These are phyloP conservation scores for Persicaria maculosa DNA, from an alignment of 148 eudicot genomes.

Conservation along the genomic window DNA sequence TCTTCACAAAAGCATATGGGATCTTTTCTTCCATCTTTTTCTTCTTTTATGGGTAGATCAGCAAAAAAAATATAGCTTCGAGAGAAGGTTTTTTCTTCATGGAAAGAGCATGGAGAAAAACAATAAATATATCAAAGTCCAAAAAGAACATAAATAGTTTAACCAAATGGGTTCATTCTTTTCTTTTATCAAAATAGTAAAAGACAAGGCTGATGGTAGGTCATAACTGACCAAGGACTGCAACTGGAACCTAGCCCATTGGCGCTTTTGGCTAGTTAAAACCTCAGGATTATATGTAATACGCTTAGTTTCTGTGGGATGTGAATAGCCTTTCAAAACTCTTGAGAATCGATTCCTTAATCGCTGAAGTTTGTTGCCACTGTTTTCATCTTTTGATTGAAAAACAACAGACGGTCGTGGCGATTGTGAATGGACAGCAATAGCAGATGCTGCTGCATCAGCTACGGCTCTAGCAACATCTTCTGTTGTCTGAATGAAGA, in stretches of 20 bases:
- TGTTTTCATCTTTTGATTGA: conserved; percentile 58
- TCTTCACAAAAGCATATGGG: not conserved
- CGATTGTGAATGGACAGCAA: conserved; percentile 57
- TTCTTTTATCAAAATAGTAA: not conserved
- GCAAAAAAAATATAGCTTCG: not conserved
- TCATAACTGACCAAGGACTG: conserved; percentile 40
- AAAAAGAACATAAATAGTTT: not conserved
- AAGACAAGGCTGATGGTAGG: not conserved
- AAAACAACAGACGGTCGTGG: conserved; percentile 79
- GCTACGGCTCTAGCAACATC: conserved; percentile 83
- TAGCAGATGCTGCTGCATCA: conserved; percentile 66
- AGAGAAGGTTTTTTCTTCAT: not conserved
- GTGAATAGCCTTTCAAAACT: conserved; percentile 75
- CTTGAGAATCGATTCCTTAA: conserved; percentile 62
- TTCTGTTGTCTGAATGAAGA: conserved; percentile 68
- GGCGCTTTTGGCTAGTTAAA: conserved; percentile 93
- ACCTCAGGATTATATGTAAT: conserved; percentile 80
- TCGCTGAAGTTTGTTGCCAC: conserved; percentile 58
- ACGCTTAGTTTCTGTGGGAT: conserved; percentile 56
- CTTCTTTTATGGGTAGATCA: not conserved
- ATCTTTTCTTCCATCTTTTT: not conserved
- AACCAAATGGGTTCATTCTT: not conserved
- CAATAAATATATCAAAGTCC: not conserved
- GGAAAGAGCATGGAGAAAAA: not conserved
- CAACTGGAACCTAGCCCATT: conserved; percentile 90